Evolutionary conservation across 1,139 yeast genomes (phyloP).

Genomic region (Taiozyma sp.): DNA sequence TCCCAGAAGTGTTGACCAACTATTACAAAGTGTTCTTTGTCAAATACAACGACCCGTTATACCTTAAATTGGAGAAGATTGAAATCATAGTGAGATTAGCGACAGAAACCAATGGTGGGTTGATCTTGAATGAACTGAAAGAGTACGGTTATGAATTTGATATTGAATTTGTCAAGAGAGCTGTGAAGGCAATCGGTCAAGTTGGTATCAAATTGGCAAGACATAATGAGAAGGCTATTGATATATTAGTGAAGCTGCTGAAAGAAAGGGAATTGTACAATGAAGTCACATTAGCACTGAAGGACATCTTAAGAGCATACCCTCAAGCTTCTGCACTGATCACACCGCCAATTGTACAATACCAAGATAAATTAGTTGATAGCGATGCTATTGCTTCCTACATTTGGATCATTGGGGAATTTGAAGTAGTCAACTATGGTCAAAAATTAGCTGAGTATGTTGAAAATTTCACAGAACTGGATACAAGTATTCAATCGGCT

Average conservation of each 20-base stretch:
- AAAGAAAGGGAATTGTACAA: constrained; percentile 78
- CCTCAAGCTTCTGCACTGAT: constrained; percentile 62
- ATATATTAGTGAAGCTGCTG: constrained; percentile 65
- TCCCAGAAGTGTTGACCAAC: constrained; percentile 71
- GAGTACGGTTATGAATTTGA: constrained; percentile 96
- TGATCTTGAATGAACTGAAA: constrained; percentile 76
- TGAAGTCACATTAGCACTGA: constrained; percentile 72
- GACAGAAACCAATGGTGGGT: constrained; percentile 58
- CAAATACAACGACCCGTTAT: constrained; percentile 91
- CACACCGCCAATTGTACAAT: constrained; percentile 62
- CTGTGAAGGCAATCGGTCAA: constrained; percentile 82
- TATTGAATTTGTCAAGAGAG: constrained; percentile 76
- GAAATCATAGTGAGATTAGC: constrained; percentile 88
- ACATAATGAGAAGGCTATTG: constrained; percentile 62
- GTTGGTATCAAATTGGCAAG: constrained; percentile 75
- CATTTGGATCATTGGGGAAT: constrained; percentile 88
- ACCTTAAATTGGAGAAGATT: constrained; percentile 85
- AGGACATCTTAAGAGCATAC: constrained; percentile 75
- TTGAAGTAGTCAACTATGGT: constrained; percentile 54
- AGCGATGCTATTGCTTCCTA: constrained; percentile 69
- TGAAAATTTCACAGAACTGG: constrained; percentile 64
- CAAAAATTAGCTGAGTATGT: constrained; percentile 44
- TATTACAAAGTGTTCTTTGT: constrained; percentile 90
- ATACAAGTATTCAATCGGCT: constrained; percentile 69
- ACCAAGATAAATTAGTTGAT: constrained; percentile 52